Base-by-base conservation (phyloP, 2,329 filamentous ascomycete species). In the Apiospora saccharicola region DNA sequence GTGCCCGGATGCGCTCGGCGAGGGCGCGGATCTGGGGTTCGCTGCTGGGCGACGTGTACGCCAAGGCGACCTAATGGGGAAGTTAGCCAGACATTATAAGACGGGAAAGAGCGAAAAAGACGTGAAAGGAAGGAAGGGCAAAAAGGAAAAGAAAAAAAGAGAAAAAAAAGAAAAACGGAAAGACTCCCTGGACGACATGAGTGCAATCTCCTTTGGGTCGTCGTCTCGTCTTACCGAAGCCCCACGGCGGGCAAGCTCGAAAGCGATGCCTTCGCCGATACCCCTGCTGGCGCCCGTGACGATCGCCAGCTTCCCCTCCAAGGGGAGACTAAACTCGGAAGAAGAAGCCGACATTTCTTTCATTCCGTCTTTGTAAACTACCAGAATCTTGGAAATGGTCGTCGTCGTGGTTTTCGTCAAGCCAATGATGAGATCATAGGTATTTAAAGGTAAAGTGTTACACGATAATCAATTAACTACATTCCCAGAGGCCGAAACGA, bases 1-100 rank as follows among this genome's bases (percentile, higher is more conserved):
- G 81, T 0, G 88, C 86, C 74, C 88, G 83, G 75, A 92, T 90
- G 75, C 90, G 91, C 69, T 84, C 85, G 74, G 88, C 84, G 34
- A 92, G 80, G 76, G 91, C 88, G 73, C 89, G 85, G 13, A 91
- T 80, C 74, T 88, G 91, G 4, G 88, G 81, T 0, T 88, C 88
- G n/a, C 90, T 90, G 13, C 90, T 82, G 34, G 91, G 86, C 1
- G 91, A 90, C 73, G 92, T 87, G 77, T 92, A 92, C 1, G 90
- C 90, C 30, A 93, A 80, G 13, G 90, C 86, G 4, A 81, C 75
- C 79, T 81, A 1, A 16, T 14, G 30, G 10, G 7, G 37, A n/a
- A n/a, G 47, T 26, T 13, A 68, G 51, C 37, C 13, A 14, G 13
- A 26, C 4, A 57, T n/a, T 14, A 46, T 4, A 46, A 12, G 14